Evolutionary conservation across 2,329 filamentous ascomycete species (phyloP).

Genomic region (Aspergillus viridinutans): DNA sequence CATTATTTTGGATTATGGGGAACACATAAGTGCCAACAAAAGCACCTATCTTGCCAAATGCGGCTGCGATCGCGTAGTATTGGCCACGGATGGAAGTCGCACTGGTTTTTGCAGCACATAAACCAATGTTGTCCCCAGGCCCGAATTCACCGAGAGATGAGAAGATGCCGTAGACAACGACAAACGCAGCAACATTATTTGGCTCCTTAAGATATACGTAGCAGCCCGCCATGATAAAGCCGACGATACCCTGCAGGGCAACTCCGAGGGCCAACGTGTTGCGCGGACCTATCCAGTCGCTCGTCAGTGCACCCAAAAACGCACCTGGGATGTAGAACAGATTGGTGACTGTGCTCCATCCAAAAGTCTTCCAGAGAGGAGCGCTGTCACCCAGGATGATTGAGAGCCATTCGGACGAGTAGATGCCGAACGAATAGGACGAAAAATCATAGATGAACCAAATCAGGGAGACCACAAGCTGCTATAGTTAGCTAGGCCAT

Average conservation of each 20-base stretch:
- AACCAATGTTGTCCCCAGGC: constrained; percentile 86
- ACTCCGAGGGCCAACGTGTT: constrained; percentile 70
- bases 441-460: constrained; percentile 91
- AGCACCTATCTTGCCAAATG: constrained; percentile 52
- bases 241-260: constrained; percentile 67
- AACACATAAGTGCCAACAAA: constrained; percentile 85
- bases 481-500: constrained; percentile 4
- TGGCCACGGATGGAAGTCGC: constrained; percentile 83
- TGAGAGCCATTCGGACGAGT: constrained; percentile 59
- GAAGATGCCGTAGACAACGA: constrained; percentile 76
- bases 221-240: constrained; percentile 82
- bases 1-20: constrained; percentile 61
- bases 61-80: constrained; percentile 55
- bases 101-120: constrained; percentile 80
- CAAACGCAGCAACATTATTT: constrained; percentile 67
- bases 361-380: constrained; percentile 72
- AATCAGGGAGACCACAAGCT: constrained; percentile 63
- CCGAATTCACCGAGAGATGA: constrained; percentile 74
- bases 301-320: constrained; percentile 68
- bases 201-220: constrained; percentile 67
- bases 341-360: constrained; percentile 86
- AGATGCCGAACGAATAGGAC: constrained; percentile 79
- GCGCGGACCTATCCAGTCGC: constrained; percentile 74
- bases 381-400: constrained; percentile 59
- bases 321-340: constrained; percentile 85